These are phyloP conservation scores for Aspergillus niger DNA, from an alignment of 2,329 filamentous ascomycete genomes.

Conservation along the genomic window DNA sequence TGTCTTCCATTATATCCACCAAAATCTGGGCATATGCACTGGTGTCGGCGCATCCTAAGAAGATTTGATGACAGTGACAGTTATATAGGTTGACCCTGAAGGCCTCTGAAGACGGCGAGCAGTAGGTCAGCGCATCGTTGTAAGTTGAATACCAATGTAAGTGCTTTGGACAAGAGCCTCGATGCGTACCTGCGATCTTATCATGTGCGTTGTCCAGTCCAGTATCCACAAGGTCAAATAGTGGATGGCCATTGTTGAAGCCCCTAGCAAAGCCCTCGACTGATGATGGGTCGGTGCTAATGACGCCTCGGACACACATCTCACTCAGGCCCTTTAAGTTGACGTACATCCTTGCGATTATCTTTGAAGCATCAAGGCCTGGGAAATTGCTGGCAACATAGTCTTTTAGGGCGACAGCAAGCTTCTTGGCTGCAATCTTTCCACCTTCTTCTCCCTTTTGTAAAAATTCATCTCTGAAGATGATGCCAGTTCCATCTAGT, in stretches of 20 bases:
- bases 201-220: constrained; percentile 49
- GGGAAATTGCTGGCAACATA: constrained; percentile 47
- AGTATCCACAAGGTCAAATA: constrained; percentile 55
- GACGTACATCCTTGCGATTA: constrained; percentile 57
- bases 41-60: constrained; percentile 62
- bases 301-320: constrained; percentile 48
- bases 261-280: constrained; percentile 58
- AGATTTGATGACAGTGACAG: constrained; percentile 62
- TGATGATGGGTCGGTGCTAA: constrained; percentile 44
- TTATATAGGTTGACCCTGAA: constrained; percentile 60
- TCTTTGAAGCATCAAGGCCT: constrained; percentile 48
- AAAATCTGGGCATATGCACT: constrained; percentile 57
- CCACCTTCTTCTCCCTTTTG: constrained; percentile 55
- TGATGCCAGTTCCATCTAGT: constrained; percentile 58
- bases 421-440: constrained; percentile 52
- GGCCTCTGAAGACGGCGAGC: constrained; percentile 43
- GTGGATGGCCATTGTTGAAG: constrained; percentile 55
- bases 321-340: constrained; percentile 56
- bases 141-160: constrained; percentile 12
- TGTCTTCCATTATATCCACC: constrained; percentile 51
- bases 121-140: constrained; percentile 26
- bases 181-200: constrained; percentile 49
- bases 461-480: constrained; percentile 56
- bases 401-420: constrained; percentile 47
- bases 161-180: constrained; percentile 2